A percentile compares a stretch with the other conserved stretches of the same genome.
These are phyloP conservation scores for Chrysanthemum lavandulifolium DNA, from an alignment of 129 eudicot species.

Conservation along the genomic window DNA sequence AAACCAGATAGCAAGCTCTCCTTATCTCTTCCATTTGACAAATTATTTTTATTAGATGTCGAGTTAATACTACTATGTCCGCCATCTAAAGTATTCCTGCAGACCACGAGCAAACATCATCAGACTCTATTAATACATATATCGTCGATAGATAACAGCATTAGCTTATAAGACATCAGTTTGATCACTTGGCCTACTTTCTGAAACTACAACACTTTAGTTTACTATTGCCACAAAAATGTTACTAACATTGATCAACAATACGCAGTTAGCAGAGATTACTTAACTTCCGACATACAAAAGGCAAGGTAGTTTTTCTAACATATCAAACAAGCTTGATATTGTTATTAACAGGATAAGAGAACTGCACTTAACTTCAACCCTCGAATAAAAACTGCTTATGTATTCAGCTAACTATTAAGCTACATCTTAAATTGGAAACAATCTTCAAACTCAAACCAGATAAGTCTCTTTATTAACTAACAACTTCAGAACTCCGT, in stretches of 20 bases:
- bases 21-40: conserved; percentile 25
- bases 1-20: conserved; percentile 27
- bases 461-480: too few relatives aligned
- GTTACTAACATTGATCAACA: not conserved
- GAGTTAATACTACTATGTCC: conserved; percentile 13
- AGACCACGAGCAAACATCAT: conserved; percentile 14
- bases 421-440: not conserved
- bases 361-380: conserved; percentile 4
- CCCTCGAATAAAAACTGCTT: not conserved
- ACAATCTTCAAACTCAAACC: too few relatives aligned
- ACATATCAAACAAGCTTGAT: not conserved
- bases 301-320: not conserved
- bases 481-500: too few relatives aligned
- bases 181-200: not conserved
- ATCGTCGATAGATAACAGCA: not conserved
- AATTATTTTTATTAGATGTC: conserved; percentile 19
- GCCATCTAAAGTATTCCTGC: conserved; percentile 44
- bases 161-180: not conserved
- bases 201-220: not conserved
- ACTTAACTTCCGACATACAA: not conserved
- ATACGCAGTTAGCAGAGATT: not conserved
- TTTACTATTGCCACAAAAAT: conserved; percentile 3
- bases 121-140: not conserved
- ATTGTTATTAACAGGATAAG: not conserved
- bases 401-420: conserved; percentile 1